Percentiles rank a stretch among this genome's conserved stretches.
These are phyloP conservation scores for Talaromyces sp. DNA, from an alignment of 2,329 filamentous ascomycete species.

Conservation along the genomic window DNA sequence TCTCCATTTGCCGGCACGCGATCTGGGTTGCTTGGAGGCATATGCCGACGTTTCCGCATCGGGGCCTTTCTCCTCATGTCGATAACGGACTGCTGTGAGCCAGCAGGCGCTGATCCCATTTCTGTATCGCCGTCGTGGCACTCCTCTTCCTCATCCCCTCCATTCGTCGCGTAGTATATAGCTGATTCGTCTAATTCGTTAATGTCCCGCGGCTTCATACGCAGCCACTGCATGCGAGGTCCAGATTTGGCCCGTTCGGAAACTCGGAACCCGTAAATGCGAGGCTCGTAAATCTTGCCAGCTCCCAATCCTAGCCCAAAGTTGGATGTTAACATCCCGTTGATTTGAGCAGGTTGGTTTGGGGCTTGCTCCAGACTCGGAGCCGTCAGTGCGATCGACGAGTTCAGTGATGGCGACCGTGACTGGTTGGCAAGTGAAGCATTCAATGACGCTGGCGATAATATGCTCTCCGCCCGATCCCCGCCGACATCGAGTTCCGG, in stretches of 20 bases:
- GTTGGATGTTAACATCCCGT: conserved; percentile 81
- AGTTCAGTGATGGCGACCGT: conserved; percentile 24
- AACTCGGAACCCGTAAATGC: conserved; percentile 94
- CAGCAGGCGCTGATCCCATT: conserved; percentile 25
- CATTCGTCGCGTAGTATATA: conserved; percentile 29
- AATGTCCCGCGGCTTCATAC: conserved; percentile 73
- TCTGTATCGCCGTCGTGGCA: conserved; percentile 34
- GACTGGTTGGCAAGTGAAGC: conserved; percentile 21
- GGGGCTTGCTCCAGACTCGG: conserved; percentile 30
- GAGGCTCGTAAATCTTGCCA: conserved; percentile 83
- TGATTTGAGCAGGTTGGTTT: conserved; percentile 55
- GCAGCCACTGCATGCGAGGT: conserved; percentile 94
- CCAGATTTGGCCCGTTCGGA: conserved; percentile 84
- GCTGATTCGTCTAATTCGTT: conserved; percentile 71
- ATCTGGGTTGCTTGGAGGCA: conserved; percentile 19
- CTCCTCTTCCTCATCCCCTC: conserved; percentile 25
- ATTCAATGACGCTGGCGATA: conserved; percentile 21
- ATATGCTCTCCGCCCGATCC: conserved; percentile 54
- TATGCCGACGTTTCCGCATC: conserved; percentile 33
- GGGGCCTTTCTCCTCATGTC: conserved; percentile 38
- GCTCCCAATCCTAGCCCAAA: conserved; percentile 80
- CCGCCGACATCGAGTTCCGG: conserved; percentile 80
- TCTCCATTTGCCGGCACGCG: conserved; percentile 30
- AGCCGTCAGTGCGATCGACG: conserved; percentile 17
- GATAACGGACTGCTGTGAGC: conserved; percentile 32